phyloP scores from a whole-genome alignment of 2,329 filamentous ascomycete species.

The Verticillium isaacii region DNA sequence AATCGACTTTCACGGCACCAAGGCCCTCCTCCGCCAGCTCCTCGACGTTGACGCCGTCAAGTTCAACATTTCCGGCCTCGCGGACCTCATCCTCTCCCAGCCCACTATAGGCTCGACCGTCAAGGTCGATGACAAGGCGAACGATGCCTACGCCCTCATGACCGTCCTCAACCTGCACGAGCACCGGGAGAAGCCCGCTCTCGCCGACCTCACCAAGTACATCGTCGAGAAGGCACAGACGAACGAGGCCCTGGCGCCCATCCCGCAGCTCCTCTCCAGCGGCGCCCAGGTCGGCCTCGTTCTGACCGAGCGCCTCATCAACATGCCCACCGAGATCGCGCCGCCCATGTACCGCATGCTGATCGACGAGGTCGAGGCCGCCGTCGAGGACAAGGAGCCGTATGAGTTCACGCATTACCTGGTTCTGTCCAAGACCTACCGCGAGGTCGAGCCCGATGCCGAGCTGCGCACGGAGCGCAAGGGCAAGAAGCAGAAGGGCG shows the following conservation, averaged over 20 bases:
- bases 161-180: constrained; percentile 80
- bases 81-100: constrained; percentile 83
- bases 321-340: constrained; percentile 89
- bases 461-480: constrained; percentile 63
- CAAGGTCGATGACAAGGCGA: constrained; percentile 93
- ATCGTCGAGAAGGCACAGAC: constrained; percentile 52
- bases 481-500: constrained; percentile 61
- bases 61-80: constrained; percentile 81
- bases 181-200: constrained; percentile 69
- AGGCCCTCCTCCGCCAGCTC: constrained; percentile 83
- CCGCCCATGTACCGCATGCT: constrained; percentile 96
- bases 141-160: constrained; percentile 87
- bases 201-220: constrained; percentile 70
- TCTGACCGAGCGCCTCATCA: constrained; percentile 90
- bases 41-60: constrained; percentile 83
- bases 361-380: constrained; percentile 82
- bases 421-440: constrained; percentile 86
- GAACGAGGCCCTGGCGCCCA: constrained; percentile 47
- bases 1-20: constrained; percentile 92
- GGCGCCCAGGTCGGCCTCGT: constrained; percentile 69
- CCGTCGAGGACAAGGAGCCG: constrained; percentile 84
- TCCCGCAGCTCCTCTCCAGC: constrained; percentile 54
- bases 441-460: constrained; percentile 77
- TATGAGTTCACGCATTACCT: constrained; percentile 94
- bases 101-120: constrained; percentile 87